Evolutionary conservation across 2,329 filamentous ascomycete genomes (phyloP).

Genomic region (Colletotrichum neosansevieriae): DNA sequence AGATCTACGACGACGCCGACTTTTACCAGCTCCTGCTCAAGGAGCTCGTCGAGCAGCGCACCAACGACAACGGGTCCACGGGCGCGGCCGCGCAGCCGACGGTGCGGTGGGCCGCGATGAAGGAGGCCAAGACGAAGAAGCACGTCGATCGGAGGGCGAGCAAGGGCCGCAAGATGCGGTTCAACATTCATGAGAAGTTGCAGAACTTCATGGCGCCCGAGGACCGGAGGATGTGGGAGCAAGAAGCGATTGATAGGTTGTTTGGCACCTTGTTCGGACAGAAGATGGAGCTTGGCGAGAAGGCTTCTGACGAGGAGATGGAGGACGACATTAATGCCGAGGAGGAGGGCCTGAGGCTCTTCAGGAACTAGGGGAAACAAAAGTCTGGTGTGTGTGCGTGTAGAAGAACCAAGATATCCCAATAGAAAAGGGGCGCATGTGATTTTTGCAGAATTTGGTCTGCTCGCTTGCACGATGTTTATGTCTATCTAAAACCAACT

Average conservation of each 20-base stretch:
- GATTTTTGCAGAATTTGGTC: neutral
- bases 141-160: constrained; percentile 93
- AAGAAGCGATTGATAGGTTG: constrained; percentile 80
- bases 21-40: constrained; percentile 96
- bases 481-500: neutral
- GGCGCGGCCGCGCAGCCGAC: constrained; percentile 61
- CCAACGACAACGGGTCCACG: constrained; percentile 68
- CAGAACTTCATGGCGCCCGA: constrained; percentile 98
- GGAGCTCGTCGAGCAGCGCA: constrained; percentile 91
- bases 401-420: constrained; percentile 35
- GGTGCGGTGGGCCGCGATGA: constrained; percentile 74
- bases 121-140: constrained; percentile 84
- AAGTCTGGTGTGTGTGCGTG: neutral
- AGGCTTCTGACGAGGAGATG: constrained; percentile 62
- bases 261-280: constrained; percentile 82
- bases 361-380: constrained; percentile 53
- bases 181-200: constrained; percentile 95
- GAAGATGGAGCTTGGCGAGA: constrained; percentile 71
- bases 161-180: constrained; percentile 94
- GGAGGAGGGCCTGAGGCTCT: constrained; percentile 66
- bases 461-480: neutral
- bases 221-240: constrained; percentile 83
- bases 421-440: neutral
- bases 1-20: constrained; percentile 91
- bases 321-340: constrained; percentile 63